phyloP scores from a whole-genome alignment of 1,284 basidiomycete genomes.

The Malassezia vespertilionis region DNA sequence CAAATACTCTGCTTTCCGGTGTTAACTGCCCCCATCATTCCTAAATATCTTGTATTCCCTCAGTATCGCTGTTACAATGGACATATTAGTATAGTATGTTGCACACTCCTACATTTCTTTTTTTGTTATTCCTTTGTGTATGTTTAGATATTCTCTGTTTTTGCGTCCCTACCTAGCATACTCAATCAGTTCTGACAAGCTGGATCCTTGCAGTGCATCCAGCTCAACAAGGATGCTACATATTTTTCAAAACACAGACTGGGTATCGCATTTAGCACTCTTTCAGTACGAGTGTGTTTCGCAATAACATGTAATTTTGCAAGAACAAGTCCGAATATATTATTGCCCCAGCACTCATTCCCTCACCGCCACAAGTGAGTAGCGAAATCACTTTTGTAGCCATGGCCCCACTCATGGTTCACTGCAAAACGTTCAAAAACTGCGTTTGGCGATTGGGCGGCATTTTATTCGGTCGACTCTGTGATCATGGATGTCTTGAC shows the following conservation, averaged over 20 bases:
- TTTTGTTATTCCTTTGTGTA: background rate
- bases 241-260: background rate
- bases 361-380: background rate
- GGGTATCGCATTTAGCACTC: background rate
- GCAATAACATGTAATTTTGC: background rate
- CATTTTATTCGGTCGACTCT: slow-evolving; percentile 41
- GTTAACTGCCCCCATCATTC: too few relatives aligned
- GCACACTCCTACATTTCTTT: background rate
- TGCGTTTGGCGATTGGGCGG: slow-evolving; percentile 48
- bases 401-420: background rate
- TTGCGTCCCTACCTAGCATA: background rate
- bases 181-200: background rate
- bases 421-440: background rate
- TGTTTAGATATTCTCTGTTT: background rate
- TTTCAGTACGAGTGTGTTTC: background rate
- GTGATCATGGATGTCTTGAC: slow-evolving; percentile 49
- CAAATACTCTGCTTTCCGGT: too few relatives aligned
- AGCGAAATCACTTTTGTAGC: background rate
- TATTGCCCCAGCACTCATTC: too few relatives aligned
- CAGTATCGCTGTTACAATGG: background rate
- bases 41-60: too few relatives aligned
- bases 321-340: background rate
- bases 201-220: background rate
- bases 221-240: background rate
- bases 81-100: background rate